Evolutionary conservation across 768 basidiomycete genomes (phyloP), one percentile per base, ranked within the genome.

Genomic region (Gloeopeniophorella convolvens): DNA sequence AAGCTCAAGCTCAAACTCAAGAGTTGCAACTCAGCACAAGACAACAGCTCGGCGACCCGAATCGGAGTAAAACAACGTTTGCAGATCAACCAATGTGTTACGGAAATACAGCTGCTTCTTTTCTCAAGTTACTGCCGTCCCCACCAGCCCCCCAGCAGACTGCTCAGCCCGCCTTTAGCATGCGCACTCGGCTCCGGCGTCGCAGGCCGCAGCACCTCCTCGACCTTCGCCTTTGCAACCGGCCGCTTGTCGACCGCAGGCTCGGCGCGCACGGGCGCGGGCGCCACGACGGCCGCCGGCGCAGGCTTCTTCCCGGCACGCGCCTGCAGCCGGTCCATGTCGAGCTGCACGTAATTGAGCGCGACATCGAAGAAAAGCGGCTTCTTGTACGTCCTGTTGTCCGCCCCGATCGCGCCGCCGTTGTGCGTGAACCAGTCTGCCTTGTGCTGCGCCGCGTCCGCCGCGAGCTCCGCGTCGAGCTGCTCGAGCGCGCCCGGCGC

Each of bases 281-380:
- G 51, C 35, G 56, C 52, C n/a, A 60, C 58, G 31, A 62, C 42
- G 36, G 62, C 58, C 9, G 62, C 58, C 9, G 63, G 50, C 7
- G 59, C 56, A 2, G 67, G 47, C 37, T 72, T 64, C 68, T 81
- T 83, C 1, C 91, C 91, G 3, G 84, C 87, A 15, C 85, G 72
- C 50, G 75, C 77, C 60, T 80, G 68, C 50, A 96, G 66, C 43
- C 78, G 70, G 37, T 89, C 85, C 81, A 93, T 84, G 60, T 93
- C 88, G 51, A 92, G 66, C 56, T 87, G 80, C 47, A 90, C 83
- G 62, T 95, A 96, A 67, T 95, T 96, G 60, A 93, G 80, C 15
- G 91, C 93, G 54, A 91, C 86, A 63, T 96, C 89, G 68, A 94
- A 96, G 72, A 97, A 96, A 33, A 91, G 61, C 13, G 90, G 89